phyloP scores from a whole-genome alignment of 225 moss, liverwort and hornwort genomes.

The Pleurozium schreberi region DNA sequence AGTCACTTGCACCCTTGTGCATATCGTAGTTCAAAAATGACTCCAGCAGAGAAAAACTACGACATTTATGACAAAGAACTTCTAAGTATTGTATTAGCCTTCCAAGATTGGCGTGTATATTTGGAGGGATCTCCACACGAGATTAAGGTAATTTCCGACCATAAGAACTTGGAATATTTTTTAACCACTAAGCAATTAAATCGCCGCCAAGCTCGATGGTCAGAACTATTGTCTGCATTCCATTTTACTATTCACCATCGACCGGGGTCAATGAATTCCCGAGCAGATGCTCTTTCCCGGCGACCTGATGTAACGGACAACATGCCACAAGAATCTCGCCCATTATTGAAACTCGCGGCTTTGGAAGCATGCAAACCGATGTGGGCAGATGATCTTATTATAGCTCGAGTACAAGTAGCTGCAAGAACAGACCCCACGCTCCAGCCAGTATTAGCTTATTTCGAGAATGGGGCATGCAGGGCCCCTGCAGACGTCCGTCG shows the following conservation, averaged over 20 bases:
- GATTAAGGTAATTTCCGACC: too few relatives aligned
- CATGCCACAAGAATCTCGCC: neutral
- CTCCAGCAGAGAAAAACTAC: too few relatives aligned
- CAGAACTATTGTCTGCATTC: neutral
- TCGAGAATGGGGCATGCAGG: too few relatives aligned
- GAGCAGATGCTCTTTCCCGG: neutral
- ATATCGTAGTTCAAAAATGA: too few relatives aligned
- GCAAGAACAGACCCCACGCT: neutral
- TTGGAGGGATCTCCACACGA: too few relatives aligned
- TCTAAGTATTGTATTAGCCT: too few relatives aligned
- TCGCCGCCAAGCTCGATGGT: neutral
- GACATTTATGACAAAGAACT: too few relatives aligned
- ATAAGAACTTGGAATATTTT: too few relatives aligned
- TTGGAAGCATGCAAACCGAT: neutral
- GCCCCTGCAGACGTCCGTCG: neutral
- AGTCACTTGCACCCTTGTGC: too few relatives aligned
- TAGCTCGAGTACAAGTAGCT: rapidly evolving
- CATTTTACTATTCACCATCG: neutral
- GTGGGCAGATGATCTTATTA: neutral
- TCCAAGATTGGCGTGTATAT: too few relatives aligned
- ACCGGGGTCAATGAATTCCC: neutral
- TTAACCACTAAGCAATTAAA: too few relatives aligned
- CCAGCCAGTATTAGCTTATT: neutral
- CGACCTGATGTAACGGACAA: neutral
- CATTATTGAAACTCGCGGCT: neutral